Conservation (phyloP, 805 yeast species). For the Torulaspora quercuum region DNA sequence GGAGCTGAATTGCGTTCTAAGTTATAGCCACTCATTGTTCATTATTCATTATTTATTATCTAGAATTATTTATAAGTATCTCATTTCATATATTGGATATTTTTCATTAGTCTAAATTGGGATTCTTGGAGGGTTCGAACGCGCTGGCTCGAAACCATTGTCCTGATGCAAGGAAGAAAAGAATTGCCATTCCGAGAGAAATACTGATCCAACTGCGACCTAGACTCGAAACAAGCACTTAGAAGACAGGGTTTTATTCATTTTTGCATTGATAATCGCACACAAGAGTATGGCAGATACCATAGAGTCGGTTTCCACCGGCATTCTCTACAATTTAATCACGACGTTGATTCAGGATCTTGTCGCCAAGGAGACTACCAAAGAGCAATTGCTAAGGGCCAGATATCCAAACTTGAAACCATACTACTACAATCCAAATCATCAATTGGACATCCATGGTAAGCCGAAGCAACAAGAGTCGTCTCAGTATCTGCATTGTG, state of each 20-base stretch:
- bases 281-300: slow-evolving; percentile 17
- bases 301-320: slow-evolving; percentile 25
- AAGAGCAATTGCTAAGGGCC: slow-evolving; percentile 22
- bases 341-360: slow-evolving; percentile 34
- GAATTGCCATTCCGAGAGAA: too few species aligned
- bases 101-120: too few species aligned
- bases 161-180: too few species aligned
- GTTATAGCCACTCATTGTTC: slow-evolving; percentile 12
- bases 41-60: slow-evolving; percentile 7
- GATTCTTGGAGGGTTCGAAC: too few species aligned
- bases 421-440: slow-evolving; percentile 29
- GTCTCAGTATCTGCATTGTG: slow-evolving; percentile 64
- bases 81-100: too few species aligned
- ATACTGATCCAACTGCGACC: too few species aligned
- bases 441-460: slow-evolving; percentile 30
- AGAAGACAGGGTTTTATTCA: too few species aligned
- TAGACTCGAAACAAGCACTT: too few species aligned
- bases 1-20: slow-evolving; percentile 19
- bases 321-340: slow-evolving; percentile 28
- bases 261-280: neutral
- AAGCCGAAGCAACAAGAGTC: slow-evolving; percentile 33
- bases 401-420: slow-evolving; percentile 28
- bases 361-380: slow-evolving; percentile 29
- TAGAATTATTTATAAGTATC: neutral
- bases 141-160: too few species aligned